Base-by-base conservation (phyloP, 1,284 basidiomycete genomes). In the Schizophyllum commune region DNA sequence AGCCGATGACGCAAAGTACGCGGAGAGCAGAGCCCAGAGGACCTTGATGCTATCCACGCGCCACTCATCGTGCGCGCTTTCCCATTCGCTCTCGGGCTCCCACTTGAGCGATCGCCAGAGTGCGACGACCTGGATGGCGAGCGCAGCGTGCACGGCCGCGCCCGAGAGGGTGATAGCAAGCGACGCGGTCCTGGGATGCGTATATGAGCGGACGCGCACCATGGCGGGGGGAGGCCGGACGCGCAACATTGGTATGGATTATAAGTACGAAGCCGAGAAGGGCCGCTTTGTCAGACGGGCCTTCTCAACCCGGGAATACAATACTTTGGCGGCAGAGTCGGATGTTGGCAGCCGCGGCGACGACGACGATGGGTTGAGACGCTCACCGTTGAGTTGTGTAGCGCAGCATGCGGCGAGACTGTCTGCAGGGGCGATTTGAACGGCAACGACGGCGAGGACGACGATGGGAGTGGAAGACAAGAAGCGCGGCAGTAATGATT, bases 21-120 rank as follows among this genome's bases (percentile, higher is more conserved):
- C 74, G 54, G 79, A 82, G 51, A 87, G 75, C 55, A 91, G 76
- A n/a, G 76, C 83, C 75, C 85, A 88, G 22, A 89, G 73, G 65
- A 89, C 73, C 65, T 84, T 81, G 58, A 88, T 75, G 55, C 82
- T 81, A 65, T 89, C 83, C 61, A 82, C 74, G 57, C 78, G 77
- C 79, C 85, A 83, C 20, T 77, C 77, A 71, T 85, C 83, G 21
- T 77, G 72, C 2, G 82, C 78, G 20, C 80, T 78, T 71, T 90
- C 88, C 87, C 86, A 90, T 68, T 91, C 88, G 66, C 79, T 83
- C 67, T 86, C 85, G 22, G 81, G 77, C 64, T 89, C 86, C 82
- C 84, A 85, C 66, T 79, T 81, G 68, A 87, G 76, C n/a, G 83
- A 81, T 59, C 78, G 77, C 79, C 81, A 89, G 27, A 80, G 70